A percentile compares a stretch with the other conserved stretches of the same genome.
These are phyloP conservation scores for Diaporthe eres DNA, from an alignment of 2,329 filamentous ascomycete genomes.

Conservation along the genomic window DNA sequence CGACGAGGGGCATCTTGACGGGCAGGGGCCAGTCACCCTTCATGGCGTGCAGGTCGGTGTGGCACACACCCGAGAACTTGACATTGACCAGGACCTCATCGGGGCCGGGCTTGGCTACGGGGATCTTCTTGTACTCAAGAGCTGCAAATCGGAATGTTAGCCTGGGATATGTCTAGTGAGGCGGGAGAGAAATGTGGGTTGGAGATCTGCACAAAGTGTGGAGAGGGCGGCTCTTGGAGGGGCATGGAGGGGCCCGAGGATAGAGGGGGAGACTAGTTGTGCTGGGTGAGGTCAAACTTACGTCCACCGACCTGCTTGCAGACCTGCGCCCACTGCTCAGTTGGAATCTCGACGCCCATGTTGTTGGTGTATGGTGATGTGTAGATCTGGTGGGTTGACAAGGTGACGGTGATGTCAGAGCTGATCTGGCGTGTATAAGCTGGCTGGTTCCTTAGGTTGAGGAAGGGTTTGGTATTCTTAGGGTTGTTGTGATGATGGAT, in stretches of 20 bases:
- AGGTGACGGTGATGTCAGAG: constrained; percentile 10
- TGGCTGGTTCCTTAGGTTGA: constrained; percentile 1
- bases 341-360: constrained; percentile 73
- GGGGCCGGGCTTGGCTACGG: constrained; percentile 83
- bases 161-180: neutral
- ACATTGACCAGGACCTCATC: constrained; percentile 94
- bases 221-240: neutral
- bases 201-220: constrained; percentile 8
- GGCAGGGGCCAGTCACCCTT: constrained; percentile 90
- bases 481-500: constrained; percentile 11
- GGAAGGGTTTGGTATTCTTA: constrained; percentile 16
- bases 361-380: constrained; percentile 49
- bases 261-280: constrained; percentile 48
- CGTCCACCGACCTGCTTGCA: constrained; percentile 84
- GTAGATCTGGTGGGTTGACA: constrained; percentile 29
- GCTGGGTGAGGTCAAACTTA: constrained; percentile 54
- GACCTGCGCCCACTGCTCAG: constrained; percentile 92
- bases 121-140: constrained; percentile 83
- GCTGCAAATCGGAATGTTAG: constrained; percentile 55
- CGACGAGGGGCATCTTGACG: constrained; percentile 87
- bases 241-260: neutral
- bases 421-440: neutral
- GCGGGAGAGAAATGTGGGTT: neutral
- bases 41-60: constrained; percentile 85
- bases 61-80: constrained; percentile 82